Conservation (phyloP, 2,329 filamentous ascomycete species). For the Paraphaeosphaeria sporulosa region DNA sequence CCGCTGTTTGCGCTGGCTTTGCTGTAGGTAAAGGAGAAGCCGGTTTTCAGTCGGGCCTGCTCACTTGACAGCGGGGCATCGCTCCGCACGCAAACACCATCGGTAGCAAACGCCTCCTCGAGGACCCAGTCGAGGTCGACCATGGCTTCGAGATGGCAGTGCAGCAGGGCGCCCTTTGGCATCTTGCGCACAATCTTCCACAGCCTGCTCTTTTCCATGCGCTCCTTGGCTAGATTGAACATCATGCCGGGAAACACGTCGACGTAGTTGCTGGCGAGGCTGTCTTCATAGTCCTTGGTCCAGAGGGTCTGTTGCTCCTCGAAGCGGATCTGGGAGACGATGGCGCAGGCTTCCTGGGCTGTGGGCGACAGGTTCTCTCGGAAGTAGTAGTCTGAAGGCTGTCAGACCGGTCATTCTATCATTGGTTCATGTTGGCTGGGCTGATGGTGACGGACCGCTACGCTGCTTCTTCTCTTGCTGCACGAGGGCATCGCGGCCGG, state of each 20-base stretch:
- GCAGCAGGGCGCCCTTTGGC: constrained; percentile 87
- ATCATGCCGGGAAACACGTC: constrained; percentile 89
- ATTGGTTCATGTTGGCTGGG: background rate
- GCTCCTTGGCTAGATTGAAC: constrained; percentile 85
- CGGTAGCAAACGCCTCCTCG: constrained; percentile 71
- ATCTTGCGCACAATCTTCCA: constrained; percentile 86
- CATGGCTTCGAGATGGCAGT: constrained; percentile 92
- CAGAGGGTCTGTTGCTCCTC: constrained; percentile 80
- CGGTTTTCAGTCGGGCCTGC: constrained; percentile 61
- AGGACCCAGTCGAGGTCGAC: constrained; percentile 85
- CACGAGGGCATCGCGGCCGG: constrained; percentile 78
- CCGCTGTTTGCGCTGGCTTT: constrained; percentile 51
- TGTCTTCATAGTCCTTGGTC: constrained; percentile 76
- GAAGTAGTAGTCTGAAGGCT: constrained; percentile 69
- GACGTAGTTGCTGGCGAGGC: constrained; percentile 68
- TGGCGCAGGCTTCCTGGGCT: constrained; percentile 77
- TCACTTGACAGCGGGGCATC: constrained; percentile 64
- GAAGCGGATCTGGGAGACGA: constrained; percentile 80
- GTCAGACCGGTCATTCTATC: constrained; percentile 31
- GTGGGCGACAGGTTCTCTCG: constrained; percentile 78
- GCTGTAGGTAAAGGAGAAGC: constrained; percentile 65
- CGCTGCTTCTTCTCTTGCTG: constrained; percentile 81
- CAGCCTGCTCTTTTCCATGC: constrained; percentile 82
- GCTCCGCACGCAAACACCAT: constrained; percentile 75
- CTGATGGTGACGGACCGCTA: constrained; percentile 66